These are phyloP conservation scores for Didymella exigua DNA, from an alignment of 2,329 filamentous ascomycete species.

Conservation along the genomic window DNA sequence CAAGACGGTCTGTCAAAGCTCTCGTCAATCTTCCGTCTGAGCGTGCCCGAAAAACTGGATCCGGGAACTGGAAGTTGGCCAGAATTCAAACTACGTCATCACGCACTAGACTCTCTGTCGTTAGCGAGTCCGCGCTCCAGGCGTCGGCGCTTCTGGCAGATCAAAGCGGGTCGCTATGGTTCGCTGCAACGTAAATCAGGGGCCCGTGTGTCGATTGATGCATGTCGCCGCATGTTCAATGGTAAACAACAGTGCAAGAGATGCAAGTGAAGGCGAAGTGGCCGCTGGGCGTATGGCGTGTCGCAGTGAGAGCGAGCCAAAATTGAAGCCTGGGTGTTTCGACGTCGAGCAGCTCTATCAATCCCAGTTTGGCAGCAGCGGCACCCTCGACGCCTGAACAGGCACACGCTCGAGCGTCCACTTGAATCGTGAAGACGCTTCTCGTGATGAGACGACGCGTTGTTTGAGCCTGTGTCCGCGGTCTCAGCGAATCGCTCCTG, in stretches of 20 bases:
- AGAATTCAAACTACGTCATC: constrained; percentile 10
- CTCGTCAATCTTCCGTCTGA: not conserved
- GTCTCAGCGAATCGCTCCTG: constrained; percentile 4
- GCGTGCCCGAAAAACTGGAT: constrained; percentile 14
- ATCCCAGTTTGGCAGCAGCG: constrained; percentile 1
- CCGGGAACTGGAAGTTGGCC: not conserved
- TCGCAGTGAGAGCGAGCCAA: not conserved
- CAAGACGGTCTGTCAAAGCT: constrained; percentile 2
- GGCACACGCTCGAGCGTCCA: constrained; percentile 1
- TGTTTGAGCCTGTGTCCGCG: constrained; percentile 20
- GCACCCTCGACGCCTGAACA: not conserved
- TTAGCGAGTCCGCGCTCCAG: constrained; percentile 11
- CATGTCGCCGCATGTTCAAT: not conserved
- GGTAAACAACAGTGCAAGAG: not conserved
- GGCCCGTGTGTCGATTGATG: constrained; percentile 13
- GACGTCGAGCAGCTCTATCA: not conserved
- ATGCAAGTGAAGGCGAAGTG: not conserved
- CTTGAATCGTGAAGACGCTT: constrained; percentile 9
- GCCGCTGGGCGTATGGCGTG: not conserved
- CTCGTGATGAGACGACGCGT: constrained; percentile 10
- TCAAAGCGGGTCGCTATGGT: constrained; percentile 16
- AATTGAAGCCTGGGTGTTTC: constrained; percentile 1
- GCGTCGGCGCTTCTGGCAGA: constrained; percentile 10
- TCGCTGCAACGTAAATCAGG: constrained; percentile 15
- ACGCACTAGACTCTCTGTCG: not conserved